phyloP scores from a whole-genome alignment of 352 stramenopile genomes.

The Phytopythium cucurbitacearum region DNA sequence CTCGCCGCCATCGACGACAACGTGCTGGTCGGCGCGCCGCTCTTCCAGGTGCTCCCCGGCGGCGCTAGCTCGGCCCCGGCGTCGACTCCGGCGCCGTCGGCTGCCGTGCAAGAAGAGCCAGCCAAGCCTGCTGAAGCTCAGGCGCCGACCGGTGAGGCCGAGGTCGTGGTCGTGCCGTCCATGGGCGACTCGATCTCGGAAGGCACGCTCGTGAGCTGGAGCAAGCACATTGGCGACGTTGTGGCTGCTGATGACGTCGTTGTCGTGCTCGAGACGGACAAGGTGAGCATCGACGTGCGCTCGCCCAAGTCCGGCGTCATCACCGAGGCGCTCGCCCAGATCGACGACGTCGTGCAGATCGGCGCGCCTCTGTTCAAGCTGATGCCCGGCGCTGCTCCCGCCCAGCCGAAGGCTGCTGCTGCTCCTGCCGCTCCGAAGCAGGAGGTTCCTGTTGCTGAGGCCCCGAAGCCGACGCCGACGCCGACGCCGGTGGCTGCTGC shows the following conservation, averaged over 20 bases:
- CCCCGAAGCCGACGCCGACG: slow-evolving; percentile 10
- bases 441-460: slow-evolving; percentile 7
- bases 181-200: slow-evolving; percentile 96
- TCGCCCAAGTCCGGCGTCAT: slow-evolving; percentile 87
- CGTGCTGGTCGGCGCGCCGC: slow-evolving; percentile 89
- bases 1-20: slow-evolving; percentile 91
- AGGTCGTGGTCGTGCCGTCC: slow-evolving; percentile 68
- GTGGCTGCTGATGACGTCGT: slow-evolving; percentile 94
- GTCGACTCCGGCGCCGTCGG: slow-evolving; percentile 12
- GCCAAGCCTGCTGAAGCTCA: slow-evolving; percentile 4
- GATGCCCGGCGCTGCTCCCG: slow-evolving; percentile 65
- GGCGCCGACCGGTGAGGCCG: slow-evolving; percentile 20
- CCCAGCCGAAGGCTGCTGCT: slow-evolving; percentile 14
- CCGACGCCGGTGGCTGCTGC: slow-evolving; percentile 3
- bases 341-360: slow-evolving; percentile 95
- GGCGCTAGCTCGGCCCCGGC: slow-evolving; percentile 14
- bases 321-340: slow-evolving; percentile 87
- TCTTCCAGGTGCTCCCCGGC: slow-evolving; percentile 93
- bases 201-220: slow-evolving; percentile 94
- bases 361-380: slow-evolving; percentile 89
- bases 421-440: slow-evolving; percentile 15
- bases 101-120: slow-evolving; percentile 13
- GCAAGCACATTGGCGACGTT: slow-evolving; percentile 89
- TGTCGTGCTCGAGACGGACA: slow-evolving; percentile 97
- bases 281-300: slow-evolving; percentile 87